These are phyloP conservation scores for Lactuca saligna DNA, from an alignment of 129 eudicot species.

Conservation along the genomic window DNA sequence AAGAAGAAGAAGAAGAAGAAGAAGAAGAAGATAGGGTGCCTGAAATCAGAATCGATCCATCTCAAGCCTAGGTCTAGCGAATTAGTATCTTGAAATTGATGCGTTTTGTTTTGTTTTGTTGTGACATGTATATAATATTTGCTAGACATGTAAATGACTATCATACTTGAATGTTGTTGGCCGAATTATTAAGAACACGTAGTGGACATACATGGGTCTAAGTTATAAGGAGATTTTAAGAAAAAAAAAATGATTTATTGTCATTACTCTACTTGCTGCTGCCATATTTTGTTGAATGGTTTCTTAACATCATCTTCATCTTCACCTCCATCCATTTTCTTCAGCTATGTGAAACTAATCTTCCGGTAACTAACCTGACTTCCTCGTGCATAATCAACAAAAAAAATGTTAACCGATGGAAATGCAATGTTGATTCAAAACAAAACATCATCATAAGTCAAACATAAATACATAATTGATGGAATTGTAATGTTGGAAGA, in stretches of 20 bases:
- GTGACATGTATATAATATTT: conserved; percentile 33
- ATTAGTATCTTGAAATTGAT: conserved; percentile 2
- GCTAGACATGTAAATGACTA: conserved; percentile 3
- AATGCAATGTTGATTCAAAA: too few species aligned
- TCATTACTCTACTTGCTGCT: too few species aligned
- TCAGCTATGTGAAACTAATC: not conserved
- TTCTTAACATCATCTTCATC: not conserved
- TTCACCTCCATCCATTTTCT: not conserved
- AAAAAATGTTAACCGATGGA: too few species aligned
- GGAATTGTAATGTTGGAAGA: too few species aligned
- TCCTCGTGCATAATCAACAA: too few species aligned
- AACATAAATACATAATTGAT: too few species aligned
- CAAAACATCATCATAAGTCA: too few species aligned
- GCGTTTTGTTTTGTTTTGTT: not conserved
- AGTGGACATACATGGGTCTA: not conserved
- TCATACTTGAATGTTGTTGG: conserved; percentile 11
- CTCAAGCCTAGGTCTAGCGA: conserved; percentile 16
- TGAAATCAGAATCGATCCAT: conserved; percentile 35
- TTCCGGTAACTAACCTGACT: too few species aligned
- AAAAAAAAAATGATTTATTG: not conserved
- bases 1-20: conserved; percentile 26
- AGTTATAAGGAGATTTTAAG: not conserved
- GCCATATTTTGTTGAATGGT: too few species aligned
- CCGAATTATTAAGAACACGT: not conserved
- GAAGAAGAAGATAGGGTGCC: conserved; percentile 4